Base-by-base conservation (phyloP, 495 filamentous ascomycete genomes). In the Penicillium atrosanguineum region DNA sequence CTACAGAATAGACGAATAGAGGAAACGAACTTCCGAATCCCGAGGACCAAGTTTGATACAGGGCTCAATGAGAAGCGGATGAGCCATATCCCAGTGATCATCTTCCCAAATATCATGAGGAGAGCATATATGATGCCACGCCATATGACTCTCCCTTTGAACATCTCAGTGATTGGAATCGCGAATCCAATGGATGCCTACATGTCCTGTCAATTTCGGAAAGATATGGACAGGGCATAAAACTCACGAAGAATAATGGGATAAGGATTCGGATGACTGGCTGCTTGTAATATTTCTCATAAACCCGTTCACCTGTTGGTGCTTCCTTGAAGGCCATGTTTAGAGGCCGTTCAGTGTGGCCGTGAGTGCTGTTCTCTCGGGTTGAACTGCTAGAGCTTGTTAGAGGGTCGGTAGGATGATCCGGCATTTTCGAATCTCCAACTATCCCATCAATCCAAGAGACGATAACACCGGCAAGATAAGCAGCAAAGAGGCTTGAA, bases 181-280 rank as follows among this genome's bases (percentile, higher is more conserved):
- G 87, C 83, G 59, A 93, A 91, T 1, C 89, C 88, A 37, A 92
- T 87, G 0, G 86, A 89, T 18, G 87, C 84, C 79, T 82, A 31
- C 3, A 28, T 38, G 41, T 31, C 16, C 48, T 26, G 53, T 34
- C 19, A 45, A 31, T 34, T 14, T 14, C 25, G 18, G n/a, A 6
- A 19, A 36, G n/a, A 25, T 3, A 2, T 7, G 26, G 11, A 8
- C 11, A 42, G 0, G 18, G 26, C 36, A 8, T n/a, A 28, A 26
- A 4, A 66, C 78, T 69, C 61, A 82, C 85, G 57, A 94, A 95
- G 71, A 94, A 93, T 44, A 90, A 79, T 0, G 89, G 87, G 21
- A 82, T 80, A 0, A 94, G 69, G 2, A 91, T 74, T 21, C 72
- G 74, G 7, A 69, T 51, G 8, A 83, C 73, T 0, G 77, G 65